Percentiles rank a stretch among this genome's conserved stretches.
Evolutionary conservation across 148 eudicot species (phyloP).

Genomic region (Chenopodium album): DNA sequence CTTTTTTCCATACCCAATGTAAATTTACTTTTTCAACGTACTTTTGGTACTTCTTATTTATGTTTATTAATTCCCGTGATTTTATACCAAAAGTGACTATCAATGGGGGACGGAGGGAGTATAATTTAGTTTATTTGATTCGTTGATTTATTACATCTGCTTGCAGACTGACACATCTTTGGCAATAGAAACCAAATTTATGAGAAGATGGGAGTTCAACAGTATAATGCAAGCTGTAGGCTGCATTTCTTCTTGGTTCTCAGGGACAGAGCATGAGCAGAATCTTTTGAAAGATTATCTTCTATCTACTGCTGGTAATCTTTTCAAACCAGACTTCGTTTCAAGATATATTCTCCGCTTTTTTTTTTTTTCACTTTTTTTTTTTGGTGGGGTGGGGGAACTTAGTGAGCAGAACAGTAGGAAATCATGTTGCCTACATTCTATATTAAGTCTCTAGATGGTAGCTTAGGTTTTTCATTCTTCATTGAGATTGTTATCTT

Average conservation of each 20-base stretch:
- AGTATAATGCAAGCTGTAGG: slow-evolving; percentile 69
- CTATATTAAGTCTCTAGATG: neutral
- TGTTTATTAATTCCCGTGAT: too few relatives aligned
- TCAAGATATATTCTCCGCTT: too few relatives aligned
- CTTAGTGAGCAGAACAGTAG: neutral
- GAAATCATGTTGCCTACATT: neutral
- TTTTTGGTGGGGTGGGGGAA: neutral
- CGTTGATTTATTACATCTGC: slow-evolving; percentile 20
- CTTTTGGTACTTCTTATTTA: too few relatives aligned
- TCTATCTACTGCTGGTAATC: slow-evolving; percentile 65
- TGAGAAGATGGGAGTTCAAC: slow-evolving; percentile 98
- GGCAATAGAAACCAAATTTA: slow-evolving; percentile 75
- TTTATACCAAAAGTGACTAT: too few relatives aligned
- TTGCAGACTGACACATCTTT: slow-evolving; percentile 92
- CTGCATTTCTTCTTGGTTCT: slow-evolving; percentile 74
- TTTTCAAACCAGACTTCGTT: slow-evolving; percentile 1
- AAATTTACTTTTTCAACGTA: too few relatives aligned
- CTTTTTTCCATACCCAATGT: too few relatives aligned
- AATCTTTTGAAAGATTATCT: slow-evolving; percentile 66
- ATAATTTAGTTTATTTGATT: neutral
- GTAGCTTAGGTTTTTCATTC: neutral
- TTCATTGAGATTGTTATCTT: neutral
- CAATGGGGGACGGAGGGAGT: too few relatives aligned
- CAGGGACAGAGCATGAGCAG: slow-evolving; percentile 67
- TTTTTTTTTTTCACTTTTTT: neutral